Conservation (phyloP, 2,329 filamentous ascomycete species). For the Colletotrichum lupini region DNA sequence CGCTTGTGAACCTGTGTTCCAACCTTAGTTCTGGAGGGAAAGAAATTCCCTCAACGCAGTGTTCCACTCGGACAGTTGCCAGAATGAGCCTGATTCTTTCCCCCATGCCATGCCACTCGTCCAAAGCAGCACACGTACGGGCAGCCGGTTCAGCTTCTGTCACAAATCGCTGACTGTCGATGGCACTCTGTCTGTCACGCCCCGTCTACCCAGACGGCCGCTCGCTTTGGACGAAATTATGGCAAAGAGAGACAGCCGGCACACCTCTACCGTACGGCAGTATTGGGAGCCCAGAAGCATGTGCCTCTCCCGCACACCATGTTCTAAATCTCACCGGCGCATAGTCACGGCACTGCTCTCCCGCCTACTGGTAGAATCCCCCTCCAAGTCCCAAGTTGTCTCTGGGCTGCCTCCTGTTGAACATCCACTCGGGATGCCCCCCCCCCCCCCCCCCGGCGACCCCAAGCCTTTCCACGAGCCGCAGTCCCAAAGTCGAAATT, state of each 20-base stretch:
- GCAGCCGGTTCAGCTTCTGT: conserved; percentile 6
- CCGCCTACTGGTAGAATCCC: background rate
- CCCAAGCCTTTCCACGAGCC: background rate
- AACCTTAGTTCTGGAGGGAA: background rate
- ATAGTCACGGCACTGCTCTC: conserved; percentile 13
- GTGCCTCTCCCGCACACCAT: conserved; percentile 9
- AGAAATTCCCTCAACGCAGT: conserved; percentile 34
- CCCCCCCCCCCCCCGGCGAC: no score
- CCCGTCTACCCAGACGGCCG: conserved; percentile 1
- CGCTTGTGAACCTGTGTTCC: background rate
- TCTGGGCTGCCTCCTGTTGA: conserved; percentile 28
- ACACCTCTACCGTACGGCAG: no score
- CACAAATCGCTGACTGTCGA: conserved; percentile 28
- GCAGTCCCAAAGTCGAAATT: background rate
- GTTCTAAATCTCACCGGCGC: background rate
- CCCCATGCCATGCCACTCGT: conserved; percentile 13
- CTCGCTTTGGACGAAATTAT: background rate
- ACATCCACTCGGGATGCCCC: background rate
- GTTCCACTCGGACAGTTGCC: conserved; percentile 29
- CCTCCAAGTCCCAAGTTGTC: background rate
- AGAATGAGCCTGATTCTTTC: conserved; percentile 28
- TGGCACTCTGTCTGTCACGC: conserved; percentile 2
- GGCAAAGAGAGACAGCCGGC: background rate
- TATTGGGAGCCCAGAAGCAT: conserved; percentile 18
- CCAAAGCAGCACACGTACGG: no score